Evolutionary conservation across 768 basidiomycete genomes (phyloP).

Genomic region (Mycena epipterygia): DNA sequence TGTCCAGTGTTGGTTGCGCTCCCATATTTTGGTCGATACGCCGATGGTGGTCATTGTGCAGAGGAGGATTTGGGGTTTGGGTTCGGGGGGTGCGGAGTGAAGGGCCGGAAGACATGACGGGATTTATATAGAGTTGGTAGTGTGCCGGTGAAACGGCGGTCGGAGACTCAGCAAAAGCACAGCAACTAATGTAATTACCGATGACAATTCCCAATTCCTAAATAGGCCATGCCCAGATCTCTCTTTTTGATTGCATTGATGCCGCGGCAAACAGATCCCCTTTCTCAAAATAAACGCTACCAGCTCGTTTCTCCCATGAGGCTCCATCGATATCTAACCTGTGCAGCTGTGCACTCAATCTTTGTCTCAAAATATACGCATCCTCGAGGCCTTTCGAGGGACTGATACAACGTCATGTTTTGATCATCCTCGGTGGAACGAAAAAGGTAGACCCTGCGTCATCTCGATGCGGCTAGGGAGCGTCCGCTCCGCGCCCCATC

Average conservation of each 20-base stretch:
- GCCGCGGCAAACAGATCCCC: no score
- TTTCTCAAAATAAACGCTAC: no score
- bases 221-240: constrained; percentile 19
- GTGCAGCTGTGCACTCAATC: constrained; percentile 16
- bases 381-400: constrained; percentile 9
- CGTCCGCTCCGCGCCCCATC: no score
- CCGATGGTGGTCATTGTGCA: constrained; percentile 26
- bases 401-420: background rate
- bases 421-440: constrained; percentile 9
- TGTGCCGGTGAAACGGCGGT: constrained; percentile 18
- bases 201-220: constrained; percentile 1
- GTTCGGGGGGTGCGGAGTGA: background rate
- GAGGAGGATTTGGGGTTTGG: background rate
- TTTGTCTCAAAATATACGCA: constrained; percentile 11
- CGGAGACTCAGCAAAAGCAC: background rate
- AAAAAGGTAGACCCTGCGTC: background rate
- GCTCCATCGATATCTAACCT: background rate
- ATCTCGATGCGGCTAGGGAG: background rate
- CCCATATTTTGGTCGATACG: constrained; percentile 32
- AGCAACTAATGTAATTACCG: background rate
- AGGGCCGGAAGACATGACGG: constrained; percentile 1
- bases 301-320: background rate
- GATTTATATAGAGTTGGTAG: background rate
- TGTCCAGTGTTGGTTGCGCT: constrained; percentile 60
- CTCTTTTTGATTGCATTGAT: background rate